These are phyloP conservation scores for Gracilaria caudata DNA, from an alignment of 23 red algal species.

Conservation along the genomic window DNA sequence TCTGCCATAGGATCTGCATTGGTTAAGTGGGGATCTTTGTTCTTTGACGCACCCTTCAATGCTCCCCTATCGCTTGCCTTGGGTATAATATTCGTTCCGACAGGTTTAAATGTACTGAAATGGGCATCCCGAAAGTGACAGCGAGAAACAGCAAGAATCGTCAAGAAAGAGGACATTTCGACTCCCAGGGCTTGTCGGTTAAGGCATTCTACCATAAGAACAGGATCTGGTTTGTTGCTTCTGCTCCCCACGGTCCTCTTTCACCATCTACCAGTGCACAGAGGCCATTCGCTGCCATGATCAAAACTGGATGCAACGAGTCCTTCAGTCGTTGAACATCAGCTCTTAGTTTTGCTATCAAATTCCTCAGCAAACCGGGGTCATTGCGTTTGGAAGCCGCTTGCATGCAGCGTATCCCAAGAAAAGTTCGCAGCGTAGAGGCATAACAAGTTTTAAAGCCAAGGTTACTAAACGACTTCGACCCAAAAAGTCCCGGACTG, in stretches of 20 bases:
- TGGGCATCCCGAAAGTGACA: constrained; percentile 61
- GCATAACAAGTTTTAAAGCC: constrained; percentile 49
- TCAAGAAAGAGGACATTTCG: neutral
- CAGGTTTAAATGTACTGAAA: constrained; percentile 64
- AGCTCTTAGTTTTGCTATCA: neutral
- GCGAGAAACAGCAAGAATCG: neutral
- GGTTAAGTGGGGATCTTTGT: constrained; percentile 77
- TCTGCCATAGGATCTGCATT: constrained; percentile 50
- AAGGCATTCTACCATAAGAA: neutral
- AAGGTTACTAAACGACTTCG: constrained; percentile 17
- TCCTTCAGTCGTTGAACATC: neutral
- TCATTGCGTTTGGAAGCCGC: neutral
- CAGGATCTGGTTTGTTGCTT: neutral
- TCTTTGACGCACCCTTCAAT: constrained; percentile 48
- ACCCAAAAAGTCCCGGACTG: neutral
- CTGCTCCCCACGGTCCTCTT: constrained; percentile 2
- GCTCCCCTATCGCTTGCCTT: constrained; percentile 41
- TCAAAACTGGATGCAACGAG: constrained; percentile 23
- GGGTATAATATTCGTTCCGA: constrained; percentile 63
- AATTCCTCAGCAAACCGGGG: neutral
- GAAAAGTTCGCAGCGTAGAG: constrained; percentile 30
- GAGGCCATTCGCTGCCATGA: constrained; percentile 19
- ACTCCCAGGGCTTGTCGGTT: neutral
- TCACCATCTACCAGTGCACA: constrained; percentile 4
- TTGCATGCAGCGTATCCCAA: constrained; percentile 21